Evolutionary conservation across 1,284 basidiomycete genomes (phyloP).

Genomic region (Chalciporus sp.): DNA sequence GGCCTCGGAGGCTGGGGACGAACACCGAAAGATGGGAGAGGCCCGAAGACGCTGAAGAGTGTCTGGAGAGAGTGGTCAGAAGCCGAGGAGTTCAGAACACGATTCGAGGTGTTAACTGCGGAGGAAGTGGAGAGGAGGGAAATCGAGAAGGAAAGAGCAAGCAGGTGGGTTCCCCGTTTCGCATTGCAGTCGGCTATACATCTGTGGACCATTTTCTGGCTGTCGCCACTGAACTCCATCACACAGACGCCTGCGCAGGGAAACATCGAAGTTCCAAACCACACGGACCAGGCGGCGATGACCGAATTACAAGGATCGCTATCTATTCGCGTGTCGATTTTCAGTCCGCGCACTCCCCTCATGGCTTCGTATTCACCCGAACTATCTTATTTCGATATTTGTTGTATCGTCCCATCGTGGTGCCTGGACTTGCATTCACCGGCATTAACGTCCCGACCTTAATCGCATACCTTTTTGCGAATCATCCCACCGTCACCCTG

Average conservation of each 20-base stretch:
- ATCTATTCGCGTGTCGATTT: conserved; percentile 10
- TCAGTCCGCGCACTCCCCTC: conserved; percentile 1
- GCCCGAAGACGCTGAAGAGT: conserved; percentile 82
- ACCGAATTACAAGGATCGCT: conserved; percentile 9
- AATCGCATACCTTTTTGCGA: conserved; percentile 15
- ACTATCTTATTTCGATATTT: conserved; percentile 33
- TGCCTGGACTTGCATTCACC: not conserved
- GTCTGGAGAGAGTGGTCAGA: conserved; percentile 97
- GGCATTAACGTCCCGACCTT: conserved; percentile 9
- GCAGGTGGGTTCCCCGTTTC: conserved; percentile 44
- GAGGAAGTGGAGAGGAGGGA: conserved; percentile 92
- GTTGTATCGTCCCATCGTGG: conserved; percentile 16
- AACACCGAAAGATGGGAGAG: conserved; percentile 68
- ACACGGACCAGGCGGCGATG: conserved; percentile 47
- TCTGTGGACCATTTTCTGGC: not conserved
- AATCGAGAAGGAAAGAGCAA: conserved; percentile 81
- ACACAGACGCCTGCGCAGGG: conserved; percentile 65
- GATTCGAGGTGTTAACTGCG: conserved; percentile 81
- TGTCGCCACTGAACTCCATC: conserved; percentile 4
- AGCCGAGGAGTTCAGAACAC: conserved; percentile 88
- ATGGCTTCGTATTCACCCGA: conserved; percentile 3
- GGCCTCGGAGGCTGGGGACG: conserved; percentile 73
- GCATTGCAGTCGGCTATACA: not conserved
- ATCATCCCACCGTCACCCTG: conserved; percentile 1
- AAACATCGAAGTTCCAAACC: conserved; percentile 76